phyloP scores from a whole-genome alignment of 805 yeast species.

The Candida pini region DNA sequence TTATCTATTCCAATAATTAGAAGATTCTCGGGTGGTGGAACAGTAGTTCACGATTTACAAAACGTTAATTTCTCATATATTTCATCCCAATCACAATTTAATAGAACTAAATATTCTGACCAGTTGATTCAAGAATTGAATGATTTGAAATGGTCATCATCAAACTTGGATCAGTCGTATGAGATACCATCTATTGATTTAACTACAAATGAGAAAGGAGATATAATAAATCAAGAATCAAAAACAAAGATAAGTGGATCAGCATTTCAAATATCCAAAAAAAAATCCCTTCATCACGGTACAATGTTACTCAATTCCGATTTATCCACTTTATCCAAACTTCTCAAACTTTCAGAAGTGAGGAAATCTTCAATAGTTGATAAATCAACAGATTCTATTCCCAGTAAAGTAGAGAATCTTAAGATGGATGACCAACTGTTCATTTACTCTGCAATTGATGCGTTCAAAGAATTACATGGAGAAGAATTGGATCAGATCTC shows the following conservation, averaged over 20 bases:
- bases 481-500: slow-evolving; percentile 1
- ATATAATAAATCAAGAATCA: slow-evolving; percentile 48
- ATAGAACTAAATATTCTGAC: slow-evolving; percentile 47
- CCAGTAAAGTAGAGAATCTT: slow-evolving; percentile 72
- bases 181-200: slow-evolving; percentile 26
- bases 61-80: slow-evolving; percentile 83
- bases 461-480: slow-evolving; percentile 30
- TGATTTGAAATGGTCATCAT: slow-evolving; percentile 4
- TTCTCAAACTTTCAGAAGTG: slow-evolving; percentile 36
- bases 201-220: slow-evolving; percentile 70
- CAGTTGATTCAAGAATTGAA: slow-evolving; percentile 19
- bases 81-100: slow-evolving; percentile 54
- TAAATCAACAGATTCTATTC: slow-evolving; percentile 62
- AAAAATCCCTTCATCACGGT: slow-evolving; percentile 90
- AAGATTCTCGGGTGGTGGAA: slow-evolving; percentile 90
- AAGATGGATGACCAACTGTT: slow-evolving; percentile 42
- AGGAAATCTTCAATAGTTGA: slow-evolving; percentile 20
- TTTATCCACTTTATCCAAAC: slow-evolving; percentile 50
- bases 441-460: slow-evolving; percentile 34
- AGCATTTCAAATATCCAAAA: slow-evolving; percentile 79
- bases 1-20: slow-evolving; percentile 63
- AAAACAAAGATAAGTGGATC: slow-evolving; percentile 79
- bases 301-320: slow-evolving; percentile 79
- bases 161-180: not conserved
- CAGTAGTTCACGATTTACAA: slow-evolving; percentile 91